Base-by-base conservation (phyloP, 495 filamentous ascomycete genomes). In the Acidomyces sp. region DNA sequence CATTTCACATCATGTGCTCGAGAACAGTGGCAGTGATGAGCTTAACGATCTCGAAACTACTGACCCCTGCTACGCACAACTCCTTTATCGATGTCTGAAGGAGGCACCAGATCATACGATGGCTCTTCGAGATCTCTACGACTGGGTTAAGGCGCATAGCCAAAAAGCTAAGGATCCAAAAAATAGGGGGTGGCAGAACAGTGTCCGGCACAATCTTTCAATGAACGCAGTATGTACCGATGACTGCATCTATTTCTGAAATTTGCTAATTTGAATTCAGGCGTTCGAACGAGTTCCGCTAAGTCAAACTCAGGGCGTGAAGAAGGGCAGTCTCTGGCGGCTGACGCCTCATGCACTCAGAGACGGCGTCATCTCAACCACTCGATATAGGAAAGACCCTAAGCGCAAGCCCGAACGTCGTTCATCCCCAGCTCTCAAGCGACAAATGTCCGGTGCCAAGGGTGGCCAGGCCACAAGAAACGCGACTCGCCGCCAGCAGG, bases 141-240 rank as follows among this genome's bases (percentile, higher is more conserved):
- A 74, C 18, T 97, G 90, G 83, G 93, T 96, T 54, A 68, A 72
- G 18, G 66, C 78, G 15, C 80, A 93, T 49, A 93, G 85, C 1
- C 69, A 72, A 37, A 92, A 87, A 53, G 75, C 71, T 1, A 78
- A 65, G 32, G 68, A 69, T 26, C 63, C 68, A n/a, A 34, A 33
- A 16, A 48, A 53, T 17, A 48, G 48, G 13, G 92, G 87, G 3
- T 96, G 92, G 90, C 82, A 90, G 60, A 96, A 95, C 61, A 94
- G 86, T 58, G 90, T 97, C 39, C 76, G 90, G 5, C 90, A 97
- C 54, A 97, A 97, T 52, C 64, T 97, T 0, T 94, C 85, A 10
- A 97, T 97, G 90, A 97, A 97, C 54, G 70, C 67, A 28, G 90
- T 95, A 71, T 59, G 82, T 70, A n/a, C n/a, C n/a, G 5, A 1